Percentiles rank a stretch among this genome's conserved stretches.
Conservation (phyloP, 805 yeast genomes). For the Wickerhamomyces rabaulensis region DNA sequence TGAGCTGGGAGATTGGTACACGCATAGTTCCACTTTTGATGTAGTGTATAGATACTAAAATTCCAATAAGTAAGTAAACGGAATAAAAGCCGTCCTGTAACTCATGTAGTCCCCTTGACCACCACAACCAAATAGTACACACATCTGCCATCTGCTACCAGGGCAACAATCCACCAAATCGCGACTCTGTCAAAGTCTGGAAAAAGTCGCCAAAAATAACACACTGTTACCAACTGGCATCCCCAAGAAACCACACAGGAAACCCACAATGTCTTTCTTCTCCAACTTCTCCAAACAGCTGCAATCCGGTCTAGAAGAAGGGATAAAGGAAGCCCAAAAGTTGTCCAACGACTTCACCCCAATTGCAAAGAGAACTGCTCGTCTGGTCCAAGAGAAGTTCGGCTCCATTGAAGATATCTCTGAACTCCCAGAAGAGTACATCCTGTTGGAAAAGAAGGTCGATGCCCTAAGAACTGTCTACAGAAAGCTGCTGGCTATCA, state of each 20-base stretch:
- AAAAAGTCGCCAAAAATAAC: no score
- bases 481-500: slow-evolving; percentile 43
- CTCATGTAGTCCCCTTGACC: no score
- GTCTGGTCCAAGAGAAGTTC: slow-evolving; percentile 71
- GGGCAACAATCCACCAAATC: no score
- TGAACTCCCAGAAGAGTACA: slow-evolving; percentile 78
- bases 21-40: no score
- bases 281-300: slow-evolving; percentile 26
- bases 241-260: background rate
- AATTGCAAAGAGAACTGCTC: slow-evolving; percentile 74
- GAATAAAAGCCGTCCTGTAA: no score
- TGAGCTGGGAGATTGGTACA: no score
- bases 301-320: slow-evolving; percentile 22
- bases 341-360: slow-evolving; percentile 57
- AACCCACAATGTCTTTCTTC: slow-evolving; percentile 22
- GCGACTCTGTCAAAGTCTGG: background rate
- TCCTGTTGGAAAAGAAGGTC: slow-evolving; percentile 64
- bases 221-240: no score
- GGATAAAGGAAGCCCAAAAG: slow-evolving; percentile 38
- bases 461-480: slow-evolving; percentile 60
- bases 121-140: no score
- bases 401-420: slow-evolving; percentile 81
- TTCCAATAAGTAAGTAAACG: no score
- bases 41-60: no score
- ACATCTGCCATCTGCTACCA: no score